Percentiles rank a stretch among this genome's conserved stretches.
Evolutionary conservation across 2,329 filamentous ascomycete genomes (phyloP).

Genomic region (Calonectria crousiana): DNA sequence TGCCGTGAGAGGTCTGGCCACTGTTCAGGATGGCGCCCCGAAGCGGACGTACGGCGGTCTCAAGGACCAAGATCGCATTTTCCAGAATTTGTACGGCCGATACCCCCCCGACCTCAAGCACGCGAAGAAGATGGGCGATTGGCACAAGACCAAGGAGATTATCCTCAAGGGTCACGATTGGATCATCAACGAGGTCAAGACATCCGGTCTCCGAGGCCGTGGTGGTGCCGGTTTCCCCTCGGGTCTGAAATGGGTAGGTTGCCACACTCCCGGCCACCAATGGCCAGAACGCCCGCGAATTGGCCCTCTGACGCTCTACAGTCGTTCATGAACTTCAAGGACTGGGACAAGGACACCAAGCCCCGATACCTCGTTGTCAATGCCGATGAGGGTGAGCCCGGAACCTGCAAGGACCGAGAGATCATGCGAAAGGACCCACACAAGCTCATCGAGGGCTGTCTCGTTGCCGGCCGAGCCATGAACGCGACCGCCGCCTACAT

Average conservation of each 20-base stretch:
- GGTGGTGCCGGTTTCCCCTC: conserved; percentile 98
- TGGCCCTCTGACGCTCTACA: conserved; percentile 52
- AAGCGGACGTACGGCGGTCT: conserved; percentile 86
- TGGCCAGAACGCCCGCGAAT: conserved; percentile 35
- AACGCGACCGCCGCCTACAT: conserved; percentile 99
- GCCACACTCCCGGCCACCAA: conserved; percentile 17
- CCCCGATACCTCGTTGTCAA: conserved; percentile 98
- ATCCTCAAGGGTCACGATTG: conserved; percentile 97
- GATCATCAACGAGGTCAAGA: conserved; percentile 98
- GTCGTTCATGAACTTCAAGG: conserved; percentile 99
- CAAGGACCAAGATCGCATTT: conserved; percentile 97
- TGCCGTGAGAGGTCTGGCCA: conserved; percentile 78
- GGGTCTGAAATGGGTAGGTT: conserved; percentile 97
- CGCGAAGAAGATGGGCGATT: conserved; percentile 98
- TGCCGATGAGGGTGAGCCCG: conserved; percentile 97
- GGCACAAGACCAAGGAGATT: conserved; percentile 99
- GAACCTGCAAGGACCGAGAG: conserved; percentile 99
- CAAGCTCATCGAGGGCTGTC: conserved; percentile 97
- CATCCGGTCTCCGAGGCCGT: conserved; percentile 93
- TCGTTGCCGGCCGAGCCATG: conserved; percentile 97
- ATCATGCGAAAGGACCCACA: conserved; percentile 99
- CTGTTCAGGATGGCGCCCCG: conserved; percentile 79
- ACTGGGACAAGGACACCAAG: conserved; percentile 97
- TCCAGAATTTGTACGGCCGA: conserved; percentile 97
- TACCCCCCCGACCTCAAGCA: conserved; percentile 92